Evolutionary conservation across 2,329 filamentous ascomycete genomes (phyloP).

Genomic region (Endocalyx cinctus): DNA sequence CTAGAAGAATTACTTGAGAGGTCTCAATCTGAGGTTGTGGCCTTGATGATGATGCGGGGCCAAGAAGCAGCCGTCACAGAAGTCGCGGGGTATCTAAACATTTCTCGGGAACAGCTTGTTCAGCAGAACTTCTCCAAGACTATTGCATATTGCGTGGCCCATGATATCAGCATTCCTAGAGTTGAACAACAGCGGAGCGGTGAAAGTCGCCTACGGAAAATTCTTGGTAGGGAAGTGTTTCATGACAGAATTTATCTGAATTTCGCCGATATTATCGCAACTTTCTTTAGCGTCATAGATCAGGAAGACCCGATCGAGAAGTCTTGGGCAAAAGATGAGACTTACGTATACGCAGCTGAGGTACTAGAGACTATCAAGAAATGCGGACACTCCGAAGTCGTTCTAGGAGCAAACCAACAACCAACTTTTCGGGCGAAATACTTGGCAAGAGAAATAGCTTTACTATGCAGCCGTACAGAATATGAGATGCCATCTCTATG

Average conservation of each 20-base stretch:
- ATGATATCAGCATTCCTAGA: conserved; percentile 56
- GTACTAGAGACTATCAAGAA: conserved; percentile 65
- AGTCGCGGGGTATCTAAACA: conserved; percentile 54
- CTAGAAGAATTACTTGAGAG: conserved; percentile 66
- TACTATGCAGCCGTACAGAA: conserved; percentile 69
- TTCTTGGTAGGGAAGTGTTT: conserved; percentile 64
- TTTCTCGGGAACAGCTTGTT: conserved; percentile 54
- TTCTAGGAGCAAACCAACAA: conserved; percentile 74
- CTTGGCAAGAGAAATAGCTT: conserved; percentile 68
- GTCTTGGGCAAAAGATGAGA: conserved; percentile 55
- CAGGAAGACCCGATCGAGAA: conserved; percentile 71
- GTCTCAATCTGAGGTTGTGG: conserved; percentile 72
- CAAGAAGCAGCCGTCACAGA: conserved; percentile 59
- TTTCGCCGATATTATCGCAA: conserved; percentile 72
- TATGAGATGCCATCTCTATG: conserved; percentile 64
- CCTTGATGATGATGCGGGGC: conserved; percentile 76
- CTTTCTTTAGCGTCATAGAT: conserved; percentile 72
- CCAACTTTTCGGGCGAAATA: conserved; percentile 79
- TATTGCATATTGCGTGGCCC: conserved; percentile 78
- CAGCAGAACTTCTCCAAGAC: conserved; percentile 68
- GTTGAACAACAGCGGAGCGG: conserved; percentile 45
- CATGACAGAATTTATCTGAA: conserved; percentile 58
- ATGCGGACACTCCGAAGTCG: conserved; percentile 60
- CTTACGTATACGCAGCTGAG: conserved; percentile 56
- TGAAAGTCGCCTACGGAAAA: conserved; percentile 63